A percentile compares a stretch with the other conserved stretches of the same genome.
These are phyloP conservation scores for Chytriomyces confervae DNA, from an alignment of 192 early-diverging fungal genomes.

Conservation along the genomic window DNA sequence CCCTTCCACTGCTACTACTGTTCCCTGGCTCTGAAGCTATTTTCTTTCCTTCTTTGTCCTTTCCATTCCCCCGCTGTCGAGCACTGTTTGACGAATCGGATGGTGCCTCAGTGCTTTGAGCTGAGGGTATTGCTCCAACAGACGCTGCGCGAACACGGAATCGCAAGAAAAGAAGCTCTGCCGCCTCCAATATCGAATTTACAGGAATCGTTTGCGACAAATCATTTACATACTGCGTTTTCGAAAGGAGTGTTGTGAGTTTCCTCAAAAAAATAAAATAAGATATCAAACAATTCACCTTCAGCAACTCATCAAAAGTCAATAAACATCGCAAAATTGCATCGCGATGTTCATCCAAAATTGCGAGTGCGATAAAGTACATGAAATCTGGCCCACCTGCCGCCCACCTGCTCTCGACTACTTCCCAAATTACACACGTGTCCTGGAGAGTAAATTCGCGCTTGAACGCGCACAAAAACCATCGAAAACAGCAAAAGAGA, in stretches of 20 bases:
- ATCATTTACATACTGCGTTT: constrained; percentile 81
- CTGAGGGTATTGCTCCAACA: constrained; percentile 19
- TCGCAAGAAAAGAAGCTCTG: constrained; percentile 75
- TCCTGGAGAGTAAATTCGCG: constrained; percentile 26
- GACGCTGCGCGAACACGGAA: constrained; percentile 57
- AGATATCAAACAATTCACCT: constrained; percentile 56
- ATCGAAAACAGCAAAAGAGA: constrained; percentile 97
- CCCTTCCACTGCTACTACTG: not conserved
- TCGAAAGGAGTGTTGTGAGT: not conserved
- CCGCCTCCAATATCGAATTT: constrained; percentile 76
- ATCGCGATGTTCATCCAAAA: constrained; percentile 86
- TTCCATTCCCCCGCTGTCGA: not conserved
- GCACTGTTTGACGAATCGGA: not conserved
- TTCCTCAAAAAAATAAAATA: not conserved
- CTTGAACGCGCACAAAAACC: constrained; percentile 89
- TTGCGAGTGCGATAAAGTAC: constrained; percentile 93
- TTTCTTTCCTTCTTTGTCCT: not conserved
- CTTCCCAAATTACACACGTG: constrained; percentile 84
- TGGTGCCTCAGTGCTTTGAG: not conserved
- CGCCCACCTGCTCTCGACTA: constrained; percentile 50
- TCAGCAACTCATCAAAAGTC: constrained; percentile 93
- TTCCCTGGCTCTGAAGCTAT: not conserved
- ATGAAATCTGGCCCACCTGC: constrained; percentile 72
- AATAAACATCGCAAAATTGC: constrained; percentile 78
- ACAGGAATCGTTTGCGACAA: constrained; percentile 74